A percentile compares a stretch with the other conserved stretches of the same genome.
Conservation (phyloP, 805 yeast genomes). For the Candida chauliodis region DNA sequence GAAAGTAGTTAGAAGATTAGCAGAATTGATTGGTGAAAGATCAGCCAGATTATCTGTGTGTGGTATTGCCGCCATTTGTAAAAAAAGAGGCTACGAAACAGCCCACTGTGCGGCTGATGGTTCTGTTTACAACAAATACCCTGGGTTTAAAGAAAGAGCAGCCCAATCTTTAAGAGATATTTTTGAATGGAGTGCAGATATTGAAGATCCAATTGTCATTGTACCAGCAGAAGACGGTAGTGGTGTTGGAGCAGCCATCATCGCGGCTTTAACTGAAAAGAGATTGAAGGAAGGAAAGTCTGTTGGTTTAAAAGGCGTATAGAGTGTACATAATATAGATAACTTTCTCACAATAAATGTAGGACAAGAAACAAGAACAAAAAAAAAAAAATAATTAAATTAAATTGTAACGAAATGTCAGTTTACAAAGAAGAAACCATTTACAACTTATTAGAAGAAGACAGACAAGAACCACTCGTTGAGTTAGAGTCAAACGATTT, state of each 20-base stretch:
- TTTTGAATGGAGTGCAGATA: conserved; percentile 61
- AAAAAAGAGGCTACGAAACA: conserved; percentile 72
- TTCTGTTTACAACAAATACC: conserved; percentile 90
- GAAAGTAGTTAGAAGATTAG: conserved; percentile 73
- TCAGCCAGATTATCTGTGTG: conserved; percentile 90
- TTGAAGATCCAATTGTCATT: conserved; percentile 77
- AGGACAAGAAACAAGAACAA: no score
- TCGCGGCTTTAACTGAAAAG: conserved; percentile 88
- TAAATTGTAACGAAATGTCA: neutral
- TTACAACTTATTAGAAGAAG: conserved; percentile 1
- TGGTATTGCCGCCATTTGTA: conserved; percentile 92
- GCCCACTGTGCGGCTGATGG: conserved; percentile 97
- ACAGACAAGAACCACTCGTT: neutral
- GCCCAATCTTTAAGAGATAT: conserved; percentile 86
- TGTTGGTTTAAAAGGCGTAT: conserved; percentile 42
- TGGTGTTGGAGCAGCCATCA: conserved; percentile 98
- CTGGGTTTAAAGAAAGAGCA: conserved; percentile 85
- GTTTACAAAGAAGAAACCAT: neutral
- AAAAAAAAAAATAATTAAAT: conserved; percentile 3
- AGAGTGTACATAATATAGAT: neutral
- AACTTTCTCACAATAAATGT: no score
- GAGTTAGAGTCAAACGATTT: conserved; percentile 1
- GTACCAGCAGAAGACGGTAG: conserved; percentile 97
- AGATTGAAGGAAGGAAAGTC: conserved; percentile 70
- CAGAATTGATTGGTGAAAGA: conserved; percentile 87